Evolutionary conservation across 2,329 filamentous ascomycete genomes (phyloP), one percentile per base, ranked within the genome.

Genomic region (Kalaharituber pfeilii): DNA sequence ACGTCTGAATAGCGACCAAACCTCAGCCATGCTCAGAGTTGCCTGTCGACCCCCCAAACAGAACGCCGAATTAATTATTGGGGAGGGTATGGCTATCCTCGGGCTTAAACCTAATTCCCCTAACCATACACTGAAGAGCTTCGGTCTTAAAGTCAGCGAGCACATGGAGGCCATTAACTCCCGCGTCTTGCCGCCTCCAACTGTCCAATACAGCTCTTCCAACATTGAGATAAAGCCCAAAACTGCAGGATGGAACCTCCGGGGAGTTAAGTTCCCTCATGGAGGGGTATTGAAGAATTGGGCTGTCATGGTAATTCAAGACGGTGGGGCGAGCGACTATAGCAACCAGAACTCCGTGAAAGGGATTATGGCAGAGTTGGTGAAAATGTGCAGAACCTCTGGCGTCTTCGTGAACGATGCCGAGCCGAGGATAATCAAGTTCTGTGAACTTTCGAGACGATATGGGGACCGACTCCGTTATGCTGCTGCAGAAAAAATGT

Each of bases 161-260:
- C 67, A 70, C 1, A 72, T 94, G 25, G 70, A 94, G 29, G 83
- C 82, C 0, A 82, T 94, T 0, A 71, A 72, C 1, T 87, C 78
- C 1, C 79, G 86, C 7, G 75, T 88, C 30, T 72, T 94, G 0
- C 27, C 62, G 0, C 62, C 76, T 0, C 86, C 86, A 0, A 61
- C 57, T 0, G 68, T 94, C 25, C 65, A 69, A 1, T 94, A 93
- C 63, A 55, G 64, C 55, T 56, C 65, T 18, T 55, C 27, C 18
- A 65, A 59, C 5, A 57, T 63, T 11, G 47, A 54, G 6, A 59
- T 73, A 2, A 62, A 49, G 1, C 68, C 75, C 0, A 57, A 53
- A 0, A 67, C 68, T n/a, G 84, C 80, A 0, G 72, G 73, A 1
- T 89, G 84, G 85, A 86, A 87, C 62, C 76, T 88, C 71, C 66